phyloP scores from a whole-genome alignment of 257 asterid species.

The Nicotiana undulata region DNA sequence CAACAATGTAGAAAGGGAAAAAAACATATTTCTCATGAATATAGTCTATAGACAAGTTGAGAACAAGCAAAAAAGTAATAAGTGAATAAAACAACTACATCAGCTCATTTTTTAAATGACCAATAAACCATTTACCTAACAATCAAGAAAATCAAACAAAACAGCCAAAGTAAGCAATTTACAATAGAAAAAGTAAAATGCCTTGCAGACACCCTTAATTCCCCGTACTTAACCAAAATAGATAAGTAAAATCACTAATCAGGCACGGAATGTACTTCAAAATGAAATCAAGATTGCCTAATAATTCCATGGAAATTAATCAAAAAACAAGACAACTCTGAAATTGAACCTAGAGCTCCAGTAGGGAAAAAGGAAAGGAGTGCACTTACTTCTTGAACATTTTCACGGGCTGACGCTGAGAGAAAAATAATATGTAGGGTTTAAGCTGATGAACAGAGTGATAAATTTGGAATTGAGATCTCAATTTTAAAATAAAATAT shows the following conservation, averaged over 20 bases:
- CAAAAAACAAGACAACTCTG: neutral
- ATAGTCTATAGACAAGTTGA: neutral
- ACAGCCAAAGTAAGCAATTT: neutral
- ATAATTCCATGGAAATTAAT: neutral
- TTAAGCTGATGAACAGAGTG: constrained; percentile 12
- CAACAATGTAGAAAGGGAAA: neutral
- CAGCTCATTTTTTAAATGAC: neutral
- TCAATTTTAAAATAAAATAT: neutral
- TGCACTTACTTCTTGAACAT: constrained; percentile 74
- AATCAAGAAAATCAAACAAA: neutral
- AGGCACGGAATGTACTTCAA: neutral
- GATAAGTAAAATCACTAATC: neutral
- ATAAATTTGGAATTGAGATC: neutral
- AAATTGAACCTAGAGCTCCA: neutral
- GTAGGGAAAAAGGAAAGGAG: neutral
- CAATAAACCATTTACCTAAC: neutral
- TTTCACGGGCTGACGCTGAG: constrained; percentile 11
- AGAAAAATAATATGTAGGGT: constrained; percentile 16
- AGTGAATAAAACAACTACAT: neutral
- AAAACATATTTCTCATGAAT: neutral
- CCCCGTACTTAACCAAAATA: neutral
- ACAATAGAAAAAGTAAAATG: neutral
- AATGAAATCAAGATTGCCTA: neutral
- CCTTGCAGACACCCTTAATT: neutral
- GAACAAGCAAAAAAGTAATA: neutral